phyloP scores from a whole-genome alignment of 2,329 filamentous ascomycete genomes.

The Metarhizium robertsii region DNA sequence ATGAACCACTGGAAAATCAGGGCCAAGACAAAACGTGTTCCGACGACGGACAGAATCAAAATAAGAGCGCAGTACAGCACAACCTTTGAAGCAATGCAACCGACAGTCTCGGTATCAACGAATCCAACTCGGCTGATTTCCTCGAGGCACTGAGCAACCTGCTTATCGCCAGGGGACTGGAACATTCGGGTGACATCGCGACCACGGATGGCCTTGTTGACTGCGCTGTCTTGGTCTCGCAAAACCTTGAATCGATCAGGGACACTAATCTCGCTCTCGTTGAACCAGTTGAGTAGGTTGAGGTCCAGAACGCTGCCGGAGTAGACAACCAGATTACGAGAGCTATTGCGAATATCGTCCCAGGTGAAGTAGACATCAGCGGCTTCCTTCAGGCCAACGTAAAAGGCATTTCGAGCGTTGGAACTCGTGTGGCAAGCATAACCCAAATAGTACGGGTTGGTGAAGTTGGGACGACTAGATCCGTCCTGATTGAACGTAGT shows the following conservation, averaged over 20 bases:
- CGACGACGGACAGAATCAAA: conserved; percentile 85
- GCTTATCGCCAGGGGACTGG: conserved; percentile 69
- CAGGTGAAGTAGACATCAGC: conserved; percentile 95
- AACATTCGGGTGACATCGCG: conserved; percentile 85
- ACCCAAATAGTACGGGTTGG: conserved; percentile 67
- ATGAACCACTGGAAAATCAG: conserved; percentile 95
- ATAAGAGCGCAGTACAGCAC: conserved; percentile 89
- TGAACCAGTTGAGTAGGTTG: conserved; percentile 83
- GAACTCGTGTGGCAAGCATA: conserved; percentile 81
- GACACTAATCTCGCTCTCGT: conserved; percentile 66
- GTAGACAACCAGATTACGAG: conserved; percentile 87
- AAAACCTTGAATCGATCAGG: conserved; percentile 74
- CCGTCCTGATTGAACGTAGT: conserved; percentile 88
- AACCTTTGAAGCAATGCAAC: conserved; percentile 94
- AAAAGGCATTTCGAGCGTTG: conserved; percentile 63
- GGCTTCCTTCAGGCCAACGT: conserved; percentile 52
- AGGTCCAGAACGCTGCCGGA: conserved; percentile 90
- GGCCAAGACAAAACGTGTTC: conserved; percentile 79
- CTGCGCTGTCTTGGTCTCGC: conserved; percentile 51
- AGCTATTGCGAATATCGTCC: conserved; percentile 83
- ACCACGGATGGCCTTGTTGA: conserved; percentile 60
- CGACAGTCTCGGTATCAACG: conserved; percentile 90
- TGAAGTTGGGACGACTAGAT: conserved; percentile 65
- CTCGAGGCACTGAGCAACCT: conserved; percentile 75
- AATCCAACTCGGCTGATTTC: conserved; percentile 94